Conservation (phyloP, 2,329 filamentous ascomycete species). For the Verticillium isaacii region DNA sequence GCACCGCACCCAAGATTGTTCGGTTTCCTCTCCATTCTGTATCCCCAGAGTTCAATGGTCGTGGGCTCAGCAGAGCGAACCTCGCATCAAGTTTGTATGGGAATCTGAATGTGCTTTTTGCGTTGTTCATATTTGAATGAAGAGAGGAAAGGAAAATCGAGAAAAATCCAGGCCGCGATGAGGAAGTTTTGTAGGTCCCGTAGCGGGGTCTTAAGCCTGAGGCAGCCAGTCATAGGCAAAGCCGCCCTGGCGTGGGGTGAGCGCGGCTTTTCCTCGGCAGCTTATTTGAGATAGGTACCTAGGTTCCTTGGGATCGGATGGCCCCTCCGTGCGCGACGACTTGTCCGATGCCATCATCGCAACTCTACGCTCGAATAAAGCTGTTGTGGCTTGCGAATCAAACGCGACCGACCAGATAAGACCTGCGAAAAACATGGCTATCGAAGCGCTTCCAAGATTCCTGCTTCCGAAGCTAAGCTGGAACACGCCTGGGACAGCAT, state of each 20-base stretch:
- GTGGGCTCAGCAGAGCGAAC: conserved; percentile 38
- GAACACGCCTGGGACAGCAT: conserved; percentile 27
- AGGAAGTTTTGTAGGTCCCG: conserved; percentile 2
- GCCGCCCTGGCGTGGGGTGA: background rate
- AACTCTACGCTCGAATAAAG: background rate
- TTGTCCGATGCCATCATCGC: conserved; percentile 4
- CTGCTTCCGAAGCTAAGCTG: conserved; percentile 53
- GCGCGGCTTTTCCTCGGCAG: background rate
- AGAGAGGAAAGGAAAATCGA: conserved; percentile 17
- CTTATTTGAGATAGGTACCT: background rate
- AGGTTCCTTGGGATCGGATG: background rate
- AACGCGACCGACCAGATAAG: background rate
- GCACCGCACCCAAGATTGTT: conserved; percentile 58
- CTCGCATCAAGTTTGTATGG: conserved; percentile 36
- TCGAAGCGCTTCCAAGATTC: conserved; percentile 45
- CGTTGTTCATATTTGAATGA: conserved; percentile 37
- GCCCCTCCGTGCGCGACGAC: conserved; percentile 2
- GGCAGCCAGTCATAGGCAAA: background rate
- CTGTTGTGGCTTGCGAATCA: background rate
- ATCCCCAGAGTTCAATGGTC: conserved; percentile 42
- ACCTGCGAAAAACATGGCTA: conserved; percentile 13
- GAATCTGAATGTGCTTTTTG: conserved; percentile 40
- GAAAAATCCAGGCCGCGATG: background rate
- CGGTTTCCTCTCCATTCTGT: conserved; percentile 50
- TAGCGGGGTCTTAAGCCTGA: background rate